phyloP scores from a whole-genome alignment of 352 stramenopile species.

The Globisporangium solare region DNA sequence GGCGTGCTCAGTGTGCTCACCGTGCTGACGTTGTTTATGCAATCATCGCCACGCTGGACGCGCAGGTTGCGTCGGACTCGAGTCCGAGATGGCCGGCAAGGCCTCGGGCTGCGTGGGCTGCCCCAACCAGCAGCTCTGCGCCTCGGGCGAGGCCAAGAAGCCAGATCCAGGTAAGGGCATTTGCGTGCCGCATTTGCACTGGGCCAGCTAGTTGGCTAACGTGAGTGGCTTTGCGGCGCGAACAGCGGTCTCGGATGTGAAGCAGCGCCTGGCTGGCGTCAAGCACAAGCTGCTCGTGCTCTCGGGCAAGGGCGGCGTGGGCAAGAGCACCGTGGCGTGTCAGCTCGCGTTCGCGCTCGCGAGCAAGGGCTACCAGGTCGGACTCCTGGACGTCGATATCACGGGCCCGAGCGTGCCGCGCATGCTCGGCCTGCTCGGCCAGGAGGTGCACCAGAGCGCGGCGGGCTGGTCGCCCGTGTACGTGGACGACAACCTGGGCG shows the following conservation, averaged over 20 bases:
- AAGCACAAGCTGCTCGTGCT: slow-evolving; percentile 99
- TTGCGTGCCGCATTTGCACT: slow-evolving; percentile 23
- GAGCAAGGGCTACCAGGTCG: slow-evolving; percentile 91
- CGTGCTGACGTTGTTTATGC: neutral
- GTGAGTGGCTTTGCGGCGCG: too few relatives aligned
- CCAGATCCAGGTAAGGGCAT: slow-evolving; percentile 59
- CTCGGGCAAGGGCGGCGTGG: slow-evolving; percentile 98
- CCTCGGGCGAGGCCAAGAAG: slow-evolving; percentile 87
- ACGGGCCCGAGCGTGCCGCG: slow-evolving; percentile 97
- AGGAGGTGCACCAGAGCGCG: slow-evolving; percentile 97
- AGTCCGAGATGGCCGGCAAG: slow-evolving; percentile 94
- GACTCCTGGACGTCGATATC: slow-evolving; percentile 99
- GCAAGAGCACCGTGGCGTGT: slow-evolving; percentile 98
- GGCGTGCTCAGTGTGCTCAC: too few relatives aligned
- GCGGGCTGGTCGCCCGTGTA: slow-evolving; percentile 99
- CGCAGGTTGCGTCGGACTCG: slow-evolving; percentile 91
- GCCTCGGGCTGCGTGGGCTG: slow-evolving; percentile 94
- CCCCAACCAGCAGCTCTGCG: slow-evolving; percentile 96
- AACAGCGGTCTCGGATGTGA: slow-evolving; percentile 82
- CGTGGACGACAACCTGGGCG: slow-evolving; percentile 96
- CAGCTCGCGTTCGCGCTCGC: slow-evolving; percentile 97
- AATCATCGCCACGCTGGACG: neutral
- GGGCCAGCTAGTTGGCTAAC: slow-evolving; percentile 36
- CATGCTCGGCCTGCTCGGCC: slow-evolving; percentile 93
- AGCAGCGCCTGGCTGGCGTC: slow-evolving; percentile 64